Evolutionary conservation across 2,329 filamentous ascomycete species (phyloP), one percentile per base, ranked within the genome.

Genomic region (Atkinsonella hypoxylon): DNA sequence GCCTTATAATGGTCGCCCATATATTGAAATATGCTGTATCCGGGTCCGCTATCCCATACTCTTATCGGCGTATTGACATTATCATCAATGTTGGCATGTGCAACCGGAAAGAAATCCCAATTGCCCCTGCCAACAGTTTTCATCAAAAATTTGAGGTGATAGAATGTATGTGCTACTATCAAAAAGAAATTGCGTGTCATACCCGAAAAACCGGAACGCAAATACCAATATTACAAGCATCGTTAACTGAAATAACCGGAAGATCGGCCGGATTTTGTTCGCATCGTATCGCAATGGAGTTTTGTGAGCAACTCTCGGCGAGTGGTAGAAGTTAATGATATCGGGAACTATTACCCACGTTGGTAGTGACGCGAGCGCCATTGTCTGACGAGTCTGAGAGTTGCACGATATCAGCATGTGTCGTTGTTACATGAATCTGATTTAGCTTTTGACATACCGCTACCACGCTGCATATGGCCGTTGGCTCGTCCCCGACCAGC

Each of bases 391-490:
- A 72, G 55, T 72, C 70, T 72, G 48, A 12, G 13, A 9, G 13
- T n/a, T 3, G 17, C 10, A 39, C 20, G 9, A 12, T 1, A 36
- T 48, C 34, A 50, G 44, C 38, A n/a, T 32, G 11, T 22, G 15
- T 15, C 26, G 3, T 44, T 15, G 17, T 26, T 13, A 18, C 4
- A 22, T 4, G 20, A n/a, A 40, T 10, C 8, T 15, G 4, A n/a
- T n/a, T 36, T 15, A 9, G 18, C 6, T 22, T 9, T 30, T 13
- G n/a, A 49, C 75, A 66, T 67, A 79, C 78, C 80, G 63, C 80
- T 83, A 51, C 78, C 75, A 53, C 79, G 74, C 56, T 79, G 75
- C 63, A 75, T 74, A 61, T 84, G 81, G 20, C 81, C 81, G 57
- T 80, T 81, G 49, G 75, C 61, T 46, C 80, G 76, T 53, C 66